Evolutionary conservation across 2,329 filamentous ascomycete genomes (phyloP).

Genomic region (Penicillium sp.): DNA sequence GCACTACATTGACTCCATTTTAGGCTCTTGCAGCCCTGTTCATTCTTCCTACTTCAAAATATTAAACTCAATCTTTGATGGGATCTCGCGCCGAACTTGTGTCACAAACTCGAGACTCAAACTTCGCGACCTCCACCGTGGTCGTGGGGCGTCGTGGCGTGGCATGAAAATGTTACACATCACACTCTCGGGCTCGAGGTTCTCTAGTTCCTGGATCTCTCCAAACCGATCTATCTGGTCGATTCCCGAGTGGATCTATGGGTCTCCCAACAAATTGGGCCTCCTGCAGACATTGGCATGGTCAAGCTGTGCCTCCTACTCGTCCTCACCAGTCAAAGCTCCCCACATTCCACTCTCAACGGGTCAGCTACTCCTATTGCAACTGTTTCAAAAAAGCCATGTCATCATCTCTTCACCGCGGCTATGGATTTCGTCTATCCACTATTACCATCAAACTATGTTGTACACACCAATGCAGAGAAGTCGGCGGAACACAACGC

Average conservation of each 20-base stretch:
- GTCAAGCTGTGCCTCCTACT: not conserved
- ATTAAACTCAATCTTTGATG: not conserved
- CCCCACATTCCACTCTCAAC: slow-evolving; percentile 18
- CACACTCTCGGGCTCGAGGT: slow-evolving; percentile 13
- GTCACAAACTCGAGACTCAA: not conserved
- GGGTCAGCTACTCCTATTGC: slow-evolving; percentile 8
- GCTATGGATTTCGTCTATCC: not conserved
- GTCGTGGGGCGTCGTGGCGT: not conserved
- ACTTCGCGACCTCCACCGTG: slow-evolving; percentile 12
- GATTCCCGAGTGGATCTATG: slow-evolving; percentile 9
- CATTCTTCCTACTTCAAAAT: too few relatives aligned
- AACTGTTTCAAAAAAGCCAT: slow-evolving; percentile 10
- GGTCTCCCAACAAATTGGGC: not conserved
- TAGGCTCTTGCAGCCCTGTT: not conserved
- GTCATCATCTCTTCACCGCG: slow-evolving; percentile 9
- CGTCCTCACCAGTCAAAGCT: not conserved
- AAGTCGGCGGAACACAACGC: not conserved
- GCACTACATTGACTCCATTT: not conserved
- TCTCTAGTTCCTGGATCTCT: slow-evolving; percentile 17
- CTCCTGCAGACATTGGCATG: not conserved
- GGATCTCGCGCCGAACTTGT: not conserved
- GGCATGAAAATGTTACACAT: slow-evolving; percentile 24
- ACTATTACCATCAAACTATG: not conserved
- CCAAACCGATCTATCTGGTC: slow-evolving; percentile 22
- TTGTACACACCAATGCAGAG: too few relatives aligned